phyloP scores from a whole-genome alignment of 108 stramenopile species.

The Skeletonema marinoi region DNA sequence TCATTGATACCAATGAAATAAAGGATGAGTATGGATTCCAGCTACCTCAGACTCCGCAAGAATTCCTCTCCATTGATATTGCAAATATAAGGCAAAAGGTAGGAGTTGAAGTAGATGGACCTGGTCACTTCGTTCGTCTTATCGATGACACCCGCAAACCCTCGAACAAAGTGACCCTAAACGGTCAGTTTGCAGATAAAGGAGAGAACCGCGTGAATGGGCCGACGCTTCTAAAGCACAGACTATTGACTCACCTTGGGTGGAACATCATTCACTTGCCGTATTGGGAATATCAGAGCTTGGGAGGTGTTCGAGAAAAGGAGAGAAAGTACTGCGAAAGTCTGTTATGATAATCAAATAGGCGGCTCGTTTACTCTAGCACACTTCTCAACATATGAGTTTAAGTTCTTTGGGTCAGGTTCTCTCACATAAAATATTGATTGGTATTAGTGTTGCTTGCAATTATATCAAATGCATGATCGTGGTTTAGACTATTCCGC shows the following conservation, averaged over 20 bases:
- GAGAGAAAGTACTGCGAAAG: slow-evolving; percentile 59
- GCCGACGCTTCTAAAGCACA: slow-evolving; percentile 67
- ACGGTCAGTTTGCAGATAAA: slow-evolving; percentile 25
- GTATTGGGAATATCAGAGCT: slow-evolving; percentile 78
- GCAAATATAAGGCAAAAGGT: slow-evolving; percentile 63
- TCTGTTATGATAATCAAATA: slow-evolving; percentile 16
- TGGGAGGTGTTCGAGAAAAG: slow-evolving; percentile 42
- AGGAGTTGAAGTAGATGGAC: slow-evolving; percentile 89
- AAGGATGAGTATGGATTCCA: slow-evolving; percentile 46
- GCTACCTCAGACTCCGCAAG: slow-evolving; percentile 43
- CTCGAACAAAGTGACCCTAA: not conserved
- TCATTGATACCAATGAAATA: slow-evolving; percentile 58
- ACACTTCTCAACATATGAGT: not conserved
- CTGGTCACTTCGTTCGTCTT: slow-evolving; percentile 73
- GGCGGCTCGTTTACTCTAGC: not conserved
- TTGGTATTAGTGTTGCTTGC: no score
- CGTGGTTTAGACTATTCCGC: no score
- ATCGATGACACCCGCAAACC: slow-evolving; percentile 48
- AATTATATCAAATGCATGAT: no score
- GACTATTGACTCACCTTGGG: slow-evolving; percentile 63
- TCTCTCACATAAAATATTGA: no score
- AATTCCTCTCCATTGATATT: slow-evolving; percentile 74
- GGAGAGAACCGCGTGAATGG: slow-evolving; percentile 67
- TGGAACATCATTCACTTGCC: slow-evolving; percentile 82
- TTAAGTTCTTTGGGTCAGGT: no score